phyloP scores from a whole-genome alignment of 169 alveolate genomes.

The Perkinsus marinus region DNA sequence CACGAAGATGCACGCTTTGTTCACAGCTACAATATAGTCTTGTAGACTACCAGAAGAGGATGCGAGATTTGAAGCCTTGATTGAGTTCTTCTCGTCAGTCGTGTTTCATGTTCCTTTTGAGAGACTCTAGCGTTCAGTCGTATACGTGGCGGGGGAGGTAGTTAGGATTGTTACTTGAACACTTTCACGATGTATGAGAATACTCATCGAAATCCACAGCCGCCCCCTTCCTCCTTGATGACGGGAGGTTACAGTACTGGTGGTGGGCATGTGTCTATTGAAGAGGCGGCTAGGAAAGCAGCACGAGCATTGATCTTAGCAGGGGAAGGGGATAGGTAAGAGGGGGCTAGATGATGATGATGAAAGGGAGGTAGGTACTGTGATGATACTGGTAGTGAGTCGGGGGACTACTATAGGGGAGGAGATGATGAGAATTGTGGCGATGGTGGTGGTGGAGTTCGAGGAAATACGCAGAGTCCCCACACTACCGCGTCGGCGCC shows the following conservation, averaged over 20 bases:
- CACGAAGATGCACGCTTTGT: background rate
- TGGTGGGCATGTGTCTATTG: background rate
- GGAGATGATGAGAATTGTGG: background rate
- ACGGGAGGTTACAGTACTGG: background rate
- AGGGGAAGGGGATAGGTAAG: background rate
- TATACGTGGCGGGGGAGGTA: background rate
- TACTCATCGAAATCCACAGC: background rate
- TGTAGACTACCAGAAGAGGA: background rate
- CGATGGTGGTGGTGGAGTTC: too few relatives aligned
- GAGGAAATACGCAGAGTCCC: background rate
- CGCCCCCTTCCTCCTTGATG: background rate
- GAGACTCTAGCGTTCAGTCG: background rate
- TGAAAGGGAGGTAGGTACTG: background rate
- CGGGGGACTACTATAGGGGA: background rate
- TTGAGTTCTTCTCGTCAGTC: background rate
- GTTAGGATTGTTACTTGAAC: background rate
- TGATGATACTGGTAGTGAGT: background rate
- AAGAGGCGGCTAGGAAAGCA: background rate
- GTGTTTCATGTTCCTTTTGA: background rate
- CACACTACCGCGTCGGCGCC: background rate
- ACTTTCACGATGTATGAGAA: background rate
- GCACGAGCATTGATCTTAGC: background rate
- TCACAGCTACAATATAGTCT: background rate
- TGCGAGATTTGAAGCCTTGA: background rate
- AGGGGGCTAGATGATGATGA: background rate